Base-by-base conservation (phyloP, 2,329 filamentous ascomycete genomes). In the Penicillium glabrum region DNA sequence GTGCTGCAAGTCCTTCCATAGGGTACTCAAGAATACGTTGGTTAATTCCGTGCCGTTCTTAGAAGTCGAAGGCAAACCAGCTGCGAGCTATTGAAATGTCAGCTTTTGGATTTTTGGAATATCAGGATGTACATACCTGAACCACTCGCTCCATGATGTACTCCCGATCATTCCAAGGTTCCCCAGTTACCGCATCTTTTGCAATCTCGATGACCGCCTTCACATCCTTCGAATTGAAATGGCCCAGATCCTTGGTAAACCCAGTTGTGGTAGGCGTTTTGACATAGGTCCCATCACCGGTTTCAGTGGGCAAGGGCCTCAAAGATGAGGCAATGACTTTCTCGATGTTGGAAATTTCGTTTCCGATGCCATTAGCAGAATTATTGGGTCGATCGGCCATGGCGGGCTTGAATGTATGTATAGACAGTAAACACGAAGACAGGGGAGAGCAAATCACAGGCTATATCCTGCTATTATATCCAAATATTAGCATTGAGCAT, bases 121-220 rank as follows among this genome's bases (percentile, higher is more conserved):
- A 29, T 27, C 10, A 13, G 23, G n/a, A 3, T 27, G 43, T 43
- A 50, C 50, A 51, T 56, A 78, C 74, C 57, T 79, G 73, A 49
- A 87, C 81, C 56, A 86, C 68, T 24, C 78, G 75, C 66, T 87
- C 84, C 83, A 86, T 86, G 13, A 84, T 73, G 65, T 86, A 86
- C 1, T 80, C 80, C 67, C 83, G 86, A 66, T 89, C 87, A 64
- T 89, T 78, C 16, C 84, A 72, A 8, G 80, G 79, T 43, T 83
- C 75, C 3, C 83, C 82, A n/a, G 79, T 78, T 54, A 72, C 64
- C 21, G 77, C 67, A 49, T 68, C 73, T 23, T 78, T 77, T 13
- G 77, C 71, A 26, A 76, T 57, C 33, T 77, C 75, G 31, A 71
- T 61, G 23, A 79, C 51, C 11, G 75, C 75, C 46, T 72, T 70